Conservation (phyloP, 805 yeast species). For the Saturnispora serradocipensis region DNA sequence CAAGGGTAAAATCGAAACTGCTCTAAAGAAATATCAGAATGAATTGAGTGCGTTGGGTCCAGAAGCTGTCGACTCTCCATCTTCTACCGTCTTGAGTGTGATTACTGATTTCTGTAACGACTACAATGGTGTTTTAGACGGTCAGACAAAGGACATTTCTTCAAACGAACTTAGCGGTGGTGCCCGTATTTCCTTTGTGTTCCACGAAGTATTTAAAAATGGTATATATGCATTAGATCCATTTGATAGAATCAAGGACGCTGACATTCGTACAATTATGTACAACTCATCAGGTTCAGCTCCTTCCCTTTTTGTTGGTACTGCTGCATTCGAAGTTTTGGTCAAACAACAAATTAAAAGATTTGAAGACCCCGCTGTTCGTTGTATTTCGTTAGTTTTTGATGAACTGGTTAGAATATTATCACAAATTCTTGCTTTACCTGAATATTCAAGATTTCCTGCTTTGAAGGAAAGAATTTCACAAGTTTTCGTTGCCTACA, state of each 20-base stretch:
- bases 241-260: conserved; percentile 90
- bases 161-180: conserved; percentile 93
- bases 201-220: conserved; percentile 90
- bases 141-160: conserved; percentile 84
- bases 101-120: conserved; percentile 91
- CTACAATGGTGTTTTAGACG: conserved; percentile 82
- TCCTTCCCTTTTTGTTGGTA: conserved; percentile 93
- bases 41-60: conserved; percentile 80
- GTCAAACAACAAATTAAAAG: conserved; percentile 90
- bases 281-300: conserved; percentile 95
- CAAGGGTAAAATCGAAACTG: conserved; percentile 77
- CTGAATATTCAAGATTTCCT: conserved; percentile 84
- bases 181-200: conserved; percentile 93
- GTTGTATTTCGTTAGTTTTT: conserved; percentile 83
- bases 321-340: conserved; percentile 92
- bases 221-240: conserved; percentile 92
- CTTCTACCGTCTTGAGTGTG: conserved; percentile 79
- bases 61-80: conserved; percentile 80
- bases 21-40: conserved; percentile 72
- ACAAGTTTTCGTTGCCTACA: conserved; percentile 65
- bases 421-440: conserved; percentile 71
- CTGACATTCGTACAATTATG: conserved; percentile 93
- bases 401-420: conserved; percentile 91
- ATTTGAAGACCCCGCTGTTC: conserved; percentile 86
- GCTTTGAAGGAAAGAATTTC: conserved; percentile 80